A percentile compares a stretch with the other conserved stretches of the same genome.
phyloP scores from a whole-genome alignment of 108 stramenopile species.

The Pseudonitzschia multistriata region DNA sequence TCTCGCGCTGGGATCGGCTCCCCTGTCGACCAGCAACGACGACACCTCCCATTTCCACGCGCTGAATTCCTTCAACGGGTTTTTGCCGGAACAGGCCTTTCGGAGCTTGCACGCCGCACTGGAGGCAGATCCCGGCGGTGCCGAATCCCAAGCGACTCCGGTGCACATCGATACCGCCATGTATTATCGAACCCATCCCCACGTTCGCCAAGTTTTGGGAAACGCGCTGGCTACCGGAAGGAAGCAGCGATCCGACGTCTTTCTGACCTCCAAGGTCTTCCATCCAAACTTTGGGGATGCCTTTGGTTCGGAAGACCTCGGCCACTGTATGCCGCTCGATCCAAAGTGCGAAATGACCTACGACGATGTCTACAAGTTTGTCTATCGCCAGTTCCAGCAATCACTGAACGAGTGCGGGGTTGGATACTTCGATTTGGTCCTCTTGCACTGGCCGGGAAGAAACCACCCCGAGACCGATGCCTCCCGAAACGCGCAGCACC shows the following conservation, averaged over 20 bases:
- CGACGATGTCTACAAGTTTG: slow-evolving; percentile 18
- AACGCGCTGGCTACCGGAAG: slow-evolving; percentile 23
- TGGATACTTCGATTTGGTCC: slow-evolving; percentile 37
- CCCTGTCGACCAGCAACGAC: slow-evolving; percentile 11
- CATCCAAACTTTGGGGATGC: slow-evolving; percentile 17
- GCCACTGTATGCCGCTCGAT: neutral
- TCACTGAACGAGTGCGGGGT: slow-evolving; percentile 30
- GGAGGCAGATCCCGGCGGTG: slow-evolving; percentile 14
- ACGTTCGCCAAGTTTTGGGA: slow-evolving; percentile 26
- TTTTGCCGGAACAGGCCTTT: slow-evolving; percentile 26
- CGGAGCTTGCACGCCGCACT: slow-evolving; percentile 30
- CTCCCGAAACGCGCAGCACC: slow-evolving; percentile 13
- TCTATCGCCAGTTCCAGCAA: slow-evolving; percentile 24
- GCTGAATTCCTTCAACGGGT: slow-evolving; percentile 24
- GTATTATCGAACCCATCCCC: slow-evolving; percentile 27
- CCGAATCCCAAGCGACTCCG: neutral
- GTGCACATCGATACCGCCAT: slow-evolving; percentile 38
- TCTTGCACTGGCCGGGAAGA: slow-evolving; percentile 42
- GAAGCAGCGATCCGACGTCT: slow-evolving; percentile 29
- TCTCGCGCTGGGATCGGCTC: slow-evolving; percentile 35
- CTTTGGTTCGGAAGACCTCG: slow-evolving; percentile 23
- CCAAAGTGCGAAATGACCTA: slow-evolving; percentile 11
- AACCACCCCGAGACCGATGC: neutral
- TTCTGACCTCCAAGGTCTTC: slow-evolving; percentile 34
- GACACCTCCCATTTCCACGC: slow-evolving; percentile 13